Conservation (phyloP, 768 basidiomycete species). For the Tricholoma hemisulphureum region DNA sequence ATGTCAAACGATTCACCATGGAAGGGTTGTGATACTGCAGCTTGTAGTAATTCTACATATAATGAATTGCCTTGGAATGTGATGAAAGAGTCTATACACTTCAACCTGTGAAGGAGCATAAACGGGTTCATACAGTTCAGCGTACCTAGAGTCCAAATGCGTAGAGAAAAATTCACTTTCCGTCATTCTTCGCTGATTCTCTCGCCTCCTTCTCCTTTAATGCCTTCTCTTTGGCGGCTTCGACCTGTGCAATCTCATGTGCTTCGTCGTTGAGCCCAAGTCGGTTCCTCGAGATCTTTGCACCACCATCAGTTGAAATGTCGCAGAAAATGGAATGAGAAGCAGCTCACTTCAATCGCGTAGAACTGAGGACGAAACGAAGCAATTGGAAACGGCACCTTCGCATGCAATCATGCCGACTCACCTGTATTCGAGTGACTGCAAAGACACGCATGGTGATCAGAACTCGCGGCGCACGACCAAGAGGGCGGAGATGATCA, state of each 20-base stretch:
- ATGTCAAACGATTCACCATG: no score
- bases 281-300: constrained; percentile 88
- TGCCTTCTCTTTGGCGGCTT: constrained; percentile 62
- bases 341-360: constrained; percentile 70
- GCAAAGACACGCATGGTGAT: neutral
- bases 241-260: constrained; percentile 76
- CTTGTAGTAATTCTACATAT: no score
- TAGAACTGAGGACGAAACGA: constrained; percentile 67
- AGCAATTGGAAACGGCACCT: neutral
- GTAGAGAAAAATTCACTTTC: constrained; percentile 5
- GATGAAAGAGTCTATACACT: neutral
- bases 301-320: neutral
- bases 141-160: neutral
- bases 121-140: neutral
- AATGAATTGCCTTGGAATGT: neutral
- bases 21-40: no score
- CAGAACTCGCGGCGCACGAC: neutral
- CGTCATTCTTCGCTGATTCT: constrained; percentile 28
- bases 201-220: constrained; percentile 49
- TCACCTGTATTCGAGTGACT: constrained; percentile 73
- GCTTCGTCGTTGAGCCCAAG: constrained; percentile 87
- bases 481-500: neutral
- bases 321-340: neutral
- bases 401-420: constrained; percentile 14
- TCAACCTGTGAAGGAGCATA: neutral